Conservation (phyloP, 768 basidiomycete genomes). For the Boletus sensibilis region DNA sequence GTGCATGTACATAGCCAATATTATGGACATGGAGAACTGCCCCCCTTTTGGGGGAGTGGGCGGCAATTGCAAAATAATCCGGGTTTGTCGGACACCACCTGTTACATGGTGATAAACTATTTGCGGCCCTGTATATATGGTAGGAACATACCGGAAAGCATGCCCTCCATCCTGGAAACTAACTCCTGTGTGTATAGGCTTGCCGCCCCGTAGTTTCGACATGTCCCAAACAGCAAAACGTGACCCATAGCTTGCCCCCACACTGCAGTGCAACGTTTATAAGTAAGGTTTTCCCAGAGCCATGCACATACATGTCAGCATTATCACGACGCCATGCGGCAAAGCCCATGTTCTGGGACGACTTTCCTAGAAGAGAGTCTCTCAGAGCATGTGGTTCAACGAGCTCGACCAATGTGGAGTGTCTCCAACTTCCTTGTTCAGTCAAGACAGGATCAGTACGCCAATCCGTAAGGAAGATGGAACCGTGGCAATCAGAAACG, state of each 20-base stretch:
- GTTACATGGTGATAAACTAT: slow-evolving; percentile 3
- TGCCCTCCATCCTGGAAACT: slow-evolving; percentile 68
- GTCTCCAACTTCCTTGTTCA: slow-evolving; percentile 55
- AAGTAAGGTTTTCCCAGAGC: not conserved
- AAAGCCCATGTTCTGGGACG: slow-evolving; percentile 51
- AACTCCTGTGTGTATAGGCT: slow-evolving; percentile 59
- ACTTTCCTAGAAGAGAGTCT: slow-evolving; percentile 46
- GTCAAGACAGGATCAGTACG: slow-evolving; percentile 61
- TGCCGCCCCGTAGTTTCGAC: slow-evolving; percentile 67
- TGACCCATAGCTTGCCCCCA: slow-evolving; percentile 75
- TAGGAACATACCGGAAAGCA: slow-evolving; percentile 54
- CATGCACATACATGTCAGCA: slow-evolving; percentile 63
- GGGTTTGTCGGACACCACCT: slow-evolving; percentile 80
- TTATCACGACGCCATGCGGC: slow-evolving; percentile 72
- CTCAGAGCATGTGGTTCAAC: slow-evolving; percentile 66
- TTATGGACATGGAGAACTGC: slow-evolving; percentile 73
- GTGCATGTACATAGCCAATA: slow-evolving; percentile 58
- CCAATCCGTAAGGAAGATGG: slow-evolving; percentile 81
- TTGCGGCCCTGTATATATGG: not conserved
- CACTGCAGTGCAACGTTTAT: slow-evolving; percentile 38
- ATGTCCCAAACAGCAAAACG: slow-evolving; percentile 78
- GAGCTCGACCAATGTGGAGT: slow-evolving; percentile 67
- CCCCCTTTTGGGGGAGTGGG: slow-evolving; percentile 55
- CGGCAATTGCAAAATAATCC: slow-evolving; percentile 76
- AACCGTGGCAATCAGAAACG: slow-evolving; percentile 72